Base-by-base conservation (phyloP, 1,284 basidiomycete species). In the Tetrapyrgos nigripes region DNA sequence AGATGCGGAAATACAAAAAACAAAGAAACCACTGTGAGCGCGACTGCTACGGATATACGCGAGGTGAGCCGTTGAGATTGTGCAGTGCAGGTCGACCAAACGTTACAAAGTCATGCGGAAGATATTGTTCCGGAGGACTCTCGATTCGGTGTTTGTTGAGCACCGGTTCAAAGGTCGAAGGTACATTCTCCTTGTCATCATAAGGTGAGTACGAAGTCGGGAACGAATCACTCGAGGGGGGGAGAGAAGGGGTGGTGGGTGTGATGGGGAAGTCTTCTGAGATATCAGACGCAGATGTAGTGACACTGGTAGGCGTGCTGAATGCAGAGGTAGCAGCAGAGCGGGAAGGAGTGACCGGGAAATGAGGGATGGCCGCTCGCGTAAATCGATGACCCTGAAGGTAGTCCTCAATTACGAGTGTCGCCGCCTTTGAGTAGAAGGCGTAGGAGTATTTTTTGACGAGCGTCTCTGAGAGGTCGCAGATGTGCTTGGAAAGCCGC, bases 391-490 rank as follows among this genome's bases (percentile, higher is more conserved):
- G 88, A 53, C 91, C 91, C 69, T 89, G 82, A 44, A 93, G 84
- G 68, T 98, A 99, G 79, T 91, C 96, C 70, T 98, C 93, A 58
- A 96, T 88, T 59, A 95, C 93, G 68, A 93, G 85, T 17, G 91
- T 93, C 29, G 97, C 96, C 0, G 96, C 94, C 75, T 94, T 94
- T 52, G 92, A 94, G 79, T 96, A 98, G 79, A 95, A 96, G 28
- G 89, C 88, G 68, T 93, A 95, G 11, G 96, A 94, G 80, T 99
- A 99, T 81, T 99, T 99, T 82, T 97, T 96, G 73, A 98, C 87
- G 68, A 99, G 81, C 33, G 93, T 96, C 74, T 96, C 90, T 13
- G 96, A 98, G 29, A 99, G 83, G 64, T 92, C 89, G 68, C 94
- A 91, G 76, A 96, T 86, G 70, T 92, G 88, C 70, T 91, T 91